Percentiles rank a stretch among this genome's conserved stretches.
phyloP scores from a whole-genome alignment of 176 grass and related monocot genomes.

The Lolium multiflorum region DNA sequence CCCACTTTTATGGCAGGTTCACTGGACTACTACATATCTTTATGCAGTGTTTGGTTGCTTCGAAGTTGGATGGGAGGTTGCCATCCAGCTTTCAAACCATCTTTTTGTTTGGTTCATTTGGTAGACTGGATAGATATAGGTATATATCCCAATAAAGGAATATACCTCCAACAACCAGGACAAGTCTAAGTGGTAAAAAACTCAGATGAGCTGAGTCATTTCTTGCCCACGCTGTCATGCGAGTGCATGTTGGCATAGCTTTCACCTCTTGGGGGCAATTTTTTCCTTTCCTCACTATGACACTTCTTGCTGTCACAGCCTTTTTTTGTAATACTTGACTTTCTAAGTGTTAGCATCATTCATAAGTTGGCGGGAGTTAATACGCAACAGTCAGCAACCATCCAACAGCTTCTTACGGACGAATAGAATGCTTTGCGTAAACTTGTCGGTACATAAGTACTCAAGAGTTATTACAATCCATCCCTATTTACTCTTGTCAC shows the following conservation, averaged over 20 bases:
- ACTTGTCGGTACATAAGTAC: background rate
- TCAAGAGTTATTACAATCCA: background rate
- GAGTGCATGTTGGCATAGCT: background rate
- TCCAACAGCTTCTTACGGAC: background rate
- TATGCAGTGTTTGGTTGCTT: slow-evolving; percentile 18
- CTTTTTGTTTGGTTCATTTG: background rate
- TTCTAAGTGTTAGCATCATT: background rate
- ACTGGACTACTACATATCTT: background rate
- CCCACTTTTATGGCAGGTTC: background rate
- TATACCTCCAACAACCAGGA: background rate
- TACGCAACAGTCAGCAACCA: background rate
- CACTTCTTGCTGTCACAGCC: background rate
- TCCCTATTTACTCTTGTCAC: background rate
- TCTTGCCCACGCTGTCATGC: background rate
- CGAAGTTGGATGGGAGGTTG: background rate
- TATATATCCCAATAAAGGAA: background rate
- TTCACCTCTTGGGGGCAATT: background rate
- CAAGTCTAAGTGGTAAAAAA: too few species aligned
- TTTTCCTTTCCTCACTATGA: background rate
- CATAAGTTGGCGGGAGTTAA: too few species aligned
- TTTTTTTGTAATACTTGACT: background rate
- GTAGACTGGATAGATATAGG: background rate
- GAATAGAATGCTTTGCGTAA: background rate
- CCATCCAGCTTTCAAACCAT: background rate
- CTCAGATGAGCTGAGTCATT: background rate